Conservation (phyloP, 2,329 filamentous ascomycete species). For the Cladophialophora exuberans region DNA sequence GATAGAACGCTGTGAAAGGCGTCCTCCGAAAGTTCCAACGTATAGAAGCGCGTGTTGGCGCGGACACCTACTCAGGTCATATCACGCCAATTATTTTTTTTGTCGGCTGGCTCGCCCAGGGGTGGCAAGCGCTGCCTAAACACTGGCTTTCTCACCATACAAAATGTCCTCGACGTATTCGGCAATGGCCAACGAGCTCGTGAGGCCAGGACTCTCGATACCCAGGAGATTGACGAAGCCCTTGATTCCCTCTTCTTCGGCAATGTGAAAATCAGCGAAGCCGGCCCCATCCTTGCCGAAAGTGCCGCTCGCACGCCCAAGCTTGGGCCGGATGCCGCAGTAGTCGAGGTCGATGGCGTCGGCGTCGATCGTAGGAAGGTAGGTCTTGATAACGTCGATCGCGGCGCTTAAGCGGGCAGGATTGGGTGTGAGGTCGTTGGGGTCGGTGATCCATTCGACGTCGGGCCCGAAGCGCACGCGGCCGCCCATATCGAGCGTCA, state of each 20-base stretch:
- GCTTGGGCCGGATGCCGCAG: constrained; percentile 87
- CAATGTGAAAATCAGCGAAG: constrained; percentile 84
- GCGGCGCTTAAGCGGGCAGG: constrained; percentile 66
- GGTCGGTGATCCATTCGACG: constrained; percentile 84
- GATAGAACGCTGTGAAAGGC: too few species aligned
- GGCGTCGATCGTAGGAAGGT: constrained; percentile 74
- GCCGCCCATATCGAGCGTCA: constrained; percentile 86
- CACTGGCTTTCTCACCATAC: constrained; percentile 43
- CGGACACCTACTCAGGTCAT: too few species aligned
- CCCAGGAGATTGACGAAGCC: constrained; percentile 90
- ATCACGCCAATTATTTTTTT: too few species aligned
- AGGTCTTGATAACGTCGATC: constrained; percentile 73
- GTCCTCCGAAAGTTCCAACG: too few species aligned
- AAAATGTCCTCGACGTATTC: constrained; percentile 69
- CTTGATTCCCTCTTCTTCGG: constrained; percentile 72
- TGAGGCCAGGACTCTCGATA: constrained; percentile 92
- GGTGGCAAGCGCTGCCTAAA: too few species aligned
- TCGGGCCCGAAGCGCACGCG: constrained; percentile 91
- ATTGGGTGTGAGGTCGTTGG: constrained; percentile 71
- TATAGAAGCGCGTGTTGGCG: too few species aligned
- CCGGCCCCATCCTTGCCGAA: constrained; percentile 58
- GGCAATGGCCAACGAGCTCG: constrained; percentile 81
- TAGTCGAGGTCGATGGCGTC: constrained; percentile 76
- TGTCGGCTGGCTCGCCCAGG: too few species aligned
- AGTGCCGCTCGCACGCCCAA: constrained; percentile 66